Conservation (phyloP, 805 yeast genomes). For the Torulaspora gathmanii region DNA sequence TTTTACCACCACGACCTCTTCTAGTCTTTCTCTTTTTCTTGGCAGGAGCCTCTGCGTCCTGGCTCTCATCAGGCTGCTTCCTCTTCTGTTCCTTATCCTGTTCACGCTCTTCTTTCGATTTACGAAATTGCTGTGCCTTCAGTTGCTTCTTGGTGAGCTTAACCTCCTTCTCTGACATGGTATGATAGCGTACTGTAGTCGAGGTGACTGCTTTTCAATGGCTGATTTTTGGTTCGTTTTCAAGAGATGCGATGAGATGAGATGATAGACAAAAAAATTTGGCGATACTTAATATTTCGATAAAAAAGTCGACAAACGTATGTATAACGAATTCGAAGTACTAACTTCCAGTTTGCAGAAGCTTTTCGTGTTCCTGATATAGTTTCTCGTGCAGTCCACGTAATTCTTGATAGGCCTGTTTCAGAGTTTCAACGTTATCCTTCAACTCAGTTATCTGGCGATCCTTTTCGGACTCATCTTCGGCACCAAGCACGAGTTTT, state of each 20-base stretch:
- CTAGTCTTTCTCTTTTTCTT: constrained; percentile 70
- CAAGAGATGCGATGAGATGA: constrained; percentile 4
- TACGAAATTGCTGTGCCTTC: constrained; percentile 35
- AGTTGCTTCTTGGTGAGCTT: constrained; percentile 37
- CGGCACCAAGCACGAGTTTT: constrained; percentile 1
- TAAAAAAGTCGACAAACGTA: background rate
- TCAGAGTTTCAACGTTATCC: constrained; percentile 45
- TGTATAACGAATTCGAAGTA: background rate
- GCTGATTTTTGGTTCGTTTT: background rate
- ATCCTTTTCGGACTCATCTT: constrained; percentile 22
- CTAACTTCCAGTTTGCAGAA: constrained; percentile 16
- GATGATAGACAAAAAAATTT: constrained; percentile 3
- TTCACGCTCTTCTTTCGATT: constrained; percentile 31
- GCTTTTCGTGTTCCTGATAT: constrained; percentile 45
- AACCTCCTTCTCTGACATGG: constrained; percentile 21
- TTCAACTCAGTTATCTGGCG: constrained; percentile 39
- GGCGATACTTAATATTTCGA: background rate
- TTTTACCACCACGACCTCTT: constrained; percentile 70
- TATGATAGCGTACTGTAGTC: no score
- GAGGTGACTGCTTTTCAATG: background rate
- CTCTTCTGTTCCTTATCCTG: constrained; percentile 23
- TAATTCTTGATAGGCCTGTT: constrained; percentile 55
- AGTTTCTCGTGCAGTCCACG: constrained; percentile 57
- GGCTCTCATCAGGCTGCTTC: constrained; percentile 28
- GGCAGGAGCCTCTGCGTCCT: constrained; percentile 35